Base-by-base conservation (phyloP, 257 asterid species). In the Nyctanthes arbortristis region DNA sequence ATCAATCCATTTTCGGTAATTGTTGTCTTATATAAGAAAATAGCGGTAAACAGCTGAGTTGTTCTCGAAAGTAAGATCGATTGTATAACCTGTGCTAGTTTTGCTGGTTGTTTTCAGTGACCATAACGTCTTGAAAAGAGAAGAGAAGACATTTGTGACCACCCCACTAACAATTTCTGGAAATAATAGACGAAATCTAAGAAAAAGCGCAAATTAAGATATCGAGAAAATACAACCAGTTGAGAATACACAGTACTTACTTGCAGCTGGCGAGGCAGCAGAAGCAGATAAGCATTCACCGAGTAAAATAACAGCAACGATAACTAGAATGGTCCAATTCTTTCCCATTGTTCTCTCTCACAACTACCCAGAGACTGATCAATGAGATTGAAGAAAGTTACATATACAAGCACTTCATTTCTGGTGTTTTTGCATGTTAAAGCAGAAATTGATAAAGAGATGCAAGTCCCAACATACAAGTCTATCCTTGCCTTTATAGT, bases 131-230 rank as follows among this genome's bases (percentile, higher is more conserved):
- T 91, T 91, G 84, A 89, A 86, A 61, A 94, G 73, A 65, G 88
- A 77, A 71, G 97, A 94, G 25, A 78, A 92, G 32, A 87, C 91
- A 80, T 93, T 89, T 3, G 96, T 67, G 37, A 87, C 96, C 34
- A 94, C 86, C 81, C 96, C 96, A 70, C 90, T 78, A 25, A 91
- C 89, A 49, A 94, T 86, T 80, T 79, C 99, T 94, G 85, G 60
- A 78, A 12, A 35, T 20, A 28, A 16, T 3, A 12, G 27, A 55
- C 40, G 39, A 47, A 24, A n/a, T 40, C 68, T 16, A 58, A 40
- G 45, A 49, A 58, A 12, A 10, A 58, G 58, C 24, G 28, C 28
- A 20, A 8, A 20, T 52, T 29, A 63, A 35, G 34, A 72, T 5
- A 22, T 5, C 24, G 18, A 65, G 16, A 40, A 62, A 31, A 14